Evolutionary conservation across 352 stramenopile genomes (phyloP).

Genomic region (Thalassiosira oceanica): DNA sequence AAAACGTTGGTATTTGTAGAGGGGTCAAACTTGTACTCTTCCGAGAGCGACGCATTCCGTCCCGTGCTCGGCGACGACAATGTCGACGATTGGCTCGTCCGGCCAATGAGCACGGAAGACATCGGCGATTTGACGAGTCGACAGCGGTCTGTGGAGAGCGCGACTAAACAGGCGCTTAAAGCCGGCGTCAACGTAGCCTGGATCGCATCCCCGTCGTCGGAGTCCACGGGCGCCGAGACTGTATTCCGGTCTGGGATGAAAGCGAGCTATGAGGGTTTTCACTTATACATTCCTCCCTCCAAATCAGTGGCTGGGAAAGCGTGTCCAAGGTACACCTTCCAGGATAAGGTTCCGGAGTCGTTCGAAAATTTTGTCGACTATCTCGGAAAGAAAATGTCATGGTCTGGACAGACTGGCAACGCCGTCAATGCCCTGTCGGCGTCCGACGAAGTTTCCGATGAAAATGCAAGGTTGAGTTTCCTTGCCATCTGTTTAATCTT

Average conservation of each 20-base stretch:
- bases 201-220: neutral
- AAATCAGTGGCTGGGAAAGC: neutral
- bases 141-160: neutral
- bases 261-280: conserved; percentile 3
- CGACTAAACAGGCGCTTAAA: neutral
- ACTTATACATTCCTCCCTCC: conserved; percentile 4
- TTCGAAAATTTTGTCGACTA: conserved; percentile 11
- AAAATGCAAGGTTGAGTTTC: conserved; percentile 8
- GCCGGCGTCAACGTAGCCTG: conserved; percentile 7
- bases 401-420: neutral
- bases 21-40: no score
- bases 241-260: neutral
- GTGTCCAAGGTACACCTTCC: conserved; percentile 23
- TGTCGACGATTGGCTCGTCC: no score
- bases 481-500: conserved; percentile 24
- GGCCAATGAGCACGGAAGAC: conserved; percentile 10
- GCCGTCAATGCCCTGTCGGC: neutral
- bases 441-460: neutral
- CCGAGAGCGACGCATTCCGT: no score
- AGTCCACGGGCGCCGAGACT: neutral
- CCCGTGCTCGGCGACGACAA: no score
- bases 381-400: conserved; percentile 8
- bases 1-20: no score
- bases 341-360: neutral
- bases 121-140: conserved; percentile 1